A percentile compares a stretch with the other conserved stretches of the same genome.
Conservation (phyloP, 768 basidiomycete species). For the Candolleomyces aberdarensis region DNA sequence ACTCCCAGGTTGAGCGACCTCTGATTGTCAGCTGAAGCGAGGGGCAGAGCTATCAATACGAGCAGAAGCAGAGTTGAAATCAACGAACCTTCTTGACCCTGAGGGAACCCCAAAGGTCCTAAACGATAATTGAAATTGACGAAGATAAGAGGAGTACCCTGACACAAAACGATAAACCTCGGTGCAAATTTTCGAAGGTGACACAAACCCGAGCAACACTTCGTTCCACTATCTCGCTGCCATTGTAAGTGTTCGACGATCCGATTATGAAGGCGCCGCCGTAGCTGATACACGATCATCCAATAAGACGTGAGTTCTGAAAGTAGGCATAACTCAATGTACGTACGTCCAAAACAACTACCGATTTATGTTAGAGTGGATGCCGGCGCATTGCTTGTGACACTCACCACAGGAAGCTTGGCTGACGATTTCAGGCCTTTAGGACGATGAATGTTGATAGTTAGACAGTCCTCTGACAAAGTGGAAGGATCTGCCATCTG, state of each 20-base stretch:
- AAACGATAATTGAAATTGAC: constrained; percentile 41
- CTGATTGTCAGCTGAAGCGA: constrained; percentile 26
- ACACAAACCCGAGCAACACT: constrained; percentile 31
- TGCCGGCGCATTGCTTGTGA: background rate
- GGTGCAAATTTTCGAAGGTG: constrained; percentile 3
- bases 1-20: constrained; percentile 44
- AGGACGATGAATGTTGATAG: constrained; percentile 59
- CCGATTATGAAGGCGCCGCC: constrained; percentile 33
- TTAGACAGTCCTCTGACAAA: constrained; percentile 58
- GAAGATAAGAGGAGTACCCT: constrained; percentile 43
- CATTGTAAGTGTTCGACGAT: constrained; percentile 26
- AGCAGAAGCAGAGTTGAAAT: constrained; percentile 26
- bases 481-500: background rate
- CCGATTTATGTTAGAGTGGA: background rate
- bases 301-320: constrained; percentile 30
- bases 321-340: constrained; percentile 8
- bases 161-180: constrained; percentile 16
- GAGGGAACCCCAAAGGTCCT: constrained; percentile 44
- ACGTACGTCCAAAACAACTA: constrained; percentile 39
- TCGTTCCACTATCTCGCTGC: constrained; percentile 31
- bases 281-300: constrained; percentile 22
- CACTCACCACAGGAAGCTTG: constrained; percentile 36
- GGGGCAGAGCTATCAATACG: constrained; percentile 17
- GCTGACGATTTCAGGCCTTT: constrained; percentile 25
- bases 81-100: constrained; percentile 35